These are phyloP conservation scores for Agaricales sp. DNA, from an alignment of 1,284 basidiomycete species.

Conservation along the genomic window DNA sequence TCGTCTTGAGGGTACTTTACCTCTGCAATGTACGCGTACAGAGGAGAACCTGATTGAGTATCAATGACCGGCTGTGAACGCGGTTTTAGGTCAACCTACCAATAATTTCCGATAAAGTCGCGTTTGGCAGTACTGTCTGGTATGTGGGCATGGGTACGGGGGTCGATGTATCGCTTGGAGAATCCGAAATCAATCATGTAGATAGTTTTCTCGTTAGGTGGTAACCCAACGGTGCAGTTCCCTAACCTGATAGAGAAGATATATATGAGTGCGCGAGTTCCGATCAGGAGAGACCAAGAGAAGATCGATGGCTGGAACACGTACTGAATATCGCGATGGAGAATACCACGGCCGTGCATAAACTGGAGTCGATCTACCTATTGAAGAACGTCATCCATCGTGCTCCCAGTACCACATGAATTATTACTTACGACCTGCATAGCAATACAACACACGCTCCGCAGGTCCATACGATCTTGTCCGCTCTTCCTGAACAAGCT, in stretches of 20 bases:
- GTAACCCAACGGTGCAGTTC: conserved; percentile 55
- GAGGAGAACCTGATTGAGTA: conserved; percentile 28
- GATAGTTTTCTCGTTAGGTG: conserved; percentile 44
- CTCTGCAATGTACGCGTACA: conserved; percentile 63
- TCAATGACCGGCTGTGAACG: neutral
- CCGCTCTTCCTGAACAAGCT: conserved; percentile 43
- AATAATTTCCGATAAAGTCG: conserved; percentile 73
- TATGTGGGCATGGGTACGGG: conserved; percentile 49
- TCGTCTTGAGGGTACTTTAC: conserved; percentile 62
- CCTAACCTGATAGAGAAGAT: conserved; percentile 33
- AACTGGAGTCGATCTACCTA: conserved; percentile 59
- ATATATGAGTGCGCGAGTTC: neutral
- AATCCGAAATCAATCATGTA: conserved; percentile 82
- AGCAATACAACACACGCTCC: conserved; percentile 61
- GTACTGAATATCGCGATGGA: conserved; percentile 68
- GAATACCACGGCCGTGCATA: conserved; percentile 61
- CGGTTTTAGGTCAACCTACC: conserved; percentile 41
- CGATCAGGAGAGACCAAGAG: no score
- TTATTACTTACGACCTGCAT: conserved; percentile 53
- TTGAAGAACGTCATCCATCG: conserved; percentile 2
- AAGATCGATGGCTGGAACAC: neutral
- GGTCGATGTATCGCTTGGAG: conserved; percentile 65
- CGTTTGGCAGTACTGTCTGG: conserved; percentile 53
- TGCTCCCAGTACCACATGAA: neutral
- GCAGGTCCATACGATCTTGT: conserved; percentile 50